Evolutionary conservation across 1,284 basidiomycete genomes (phyloP).

Genomic region (Heterobasidion annosum): DNA sequence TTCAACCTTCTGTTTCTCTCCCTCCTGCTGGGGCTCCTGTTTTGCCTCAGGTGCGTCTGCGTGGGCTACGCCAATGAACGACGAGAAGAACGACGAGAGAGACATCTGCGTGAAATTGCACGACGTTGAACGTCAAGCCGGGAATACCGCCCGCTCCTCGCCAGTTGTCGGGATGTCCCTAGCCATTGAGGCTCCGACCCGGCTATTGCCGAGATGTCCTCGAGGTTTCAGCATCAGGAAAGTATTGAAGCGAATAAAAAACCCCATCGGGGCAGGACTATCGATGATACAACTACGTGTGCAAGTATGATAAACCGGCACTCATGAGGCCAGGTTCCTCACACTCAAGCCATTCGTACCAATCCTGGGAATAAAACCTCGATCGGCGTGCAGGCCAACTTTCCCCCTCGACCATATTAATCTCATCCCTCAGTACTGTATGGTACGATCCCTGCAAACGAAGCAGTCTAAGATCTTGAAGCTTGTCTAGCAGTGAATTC

Average conservation of each 20-base stretch:
- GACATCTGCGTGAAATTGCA: background rate
- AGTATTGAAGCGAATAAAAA: too few relatives aligned
- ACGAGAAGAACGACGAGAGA: conserved; percentile 57
- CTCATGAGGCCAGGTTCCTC: background rate
- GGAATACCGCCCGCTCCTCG: background rate
- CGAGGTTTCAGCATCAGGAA: too few relatives aligned
- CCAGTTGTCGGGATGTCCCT: background rate
- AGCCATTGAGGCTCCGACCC: background rate
- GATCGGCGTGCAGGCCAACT: background rate
- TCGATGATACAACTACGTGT: background rate
- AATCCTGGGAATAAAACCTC: background rate
- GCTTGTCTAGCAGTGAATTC: background rate
- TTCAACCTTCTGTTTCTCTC: conserved; percentile 32
- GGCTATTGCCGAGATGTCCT: background rate
- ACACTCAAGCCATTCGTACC: background rate
- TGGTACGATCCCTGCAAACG: background rate
- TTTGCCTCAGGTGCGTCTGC: conserved; percentile 39
- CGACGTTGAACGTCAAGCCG: background rate
- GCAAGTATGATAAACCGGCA: background rate
- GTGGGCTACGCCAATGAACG: conserved; percentile 47
- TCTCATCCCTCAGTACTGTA: background rate
- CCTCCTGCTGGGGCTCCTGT: conserved; percentile 15
- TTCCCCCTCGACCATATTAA: background rate
- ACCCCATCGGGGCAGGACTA: too few relatives aligned
- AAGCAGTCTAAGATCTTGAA: background rate